Base-by-base conservation (phyloP, 257 asterid species). In the Nicotiana benthamiana region DNA sequence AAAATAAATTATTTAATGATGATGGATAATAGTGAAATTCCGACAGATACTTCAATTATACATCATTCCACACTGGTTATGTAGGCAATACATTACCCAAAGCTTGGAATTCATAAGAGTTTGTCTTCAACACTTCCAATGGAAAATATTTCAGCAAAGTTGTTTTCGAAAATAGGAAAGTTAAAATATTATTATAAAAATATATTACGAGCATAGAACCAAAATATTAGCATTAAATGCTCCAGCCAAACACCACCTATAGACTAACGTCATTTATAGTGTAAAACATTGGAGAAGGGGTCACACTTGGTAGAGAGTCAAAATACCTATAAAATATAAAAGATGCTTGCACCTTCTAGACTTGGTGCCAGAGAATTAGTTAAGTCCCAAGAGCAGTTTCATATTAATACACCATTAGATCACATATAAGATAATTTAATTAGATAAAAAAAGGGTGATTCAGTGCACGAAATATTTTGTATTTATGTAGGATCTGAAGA, bases 211-310 rank as follows among this genome's bases (percentile, higher is more conserved):
- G 9, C 20, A 70, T 70, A 43, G 53, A 24, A 20, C 57, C 20
- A 22, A 72, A 72, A 72, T 32, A 46, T 46, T 22, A 66, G 81
- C 92, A 87, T 85, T 88, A 74, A 88, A 82, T 86, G 87, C 64
- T 32, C 87, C 64, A 77, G 82, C 90, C 75, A 84, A 83, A 84
- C 88, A 84, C 84, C 84, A 57, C 75, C 85, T 36, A 86, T 83
- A 80, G 80, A 84, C 83, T 87, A 77, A 70, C 86, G 89, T 87
- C 86, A 85, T 85, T 76, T 82, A 40, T 40, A 82, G 84, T 87
- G 84, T 34, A 67, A 9, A 40, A 80, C 89, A 87, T 85, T 83
- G 89, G 84, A 84, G 83, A 79, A 66, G 66, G 85, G 81, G 86
- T 80, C 86, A 75, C 81, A 82, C 82, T 80, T 72, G 68, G 81